phyloP scores from a whole-genome alignment of 1,284 basidiomycete genomes.

The Sanghuangporus baumii region DNA sequence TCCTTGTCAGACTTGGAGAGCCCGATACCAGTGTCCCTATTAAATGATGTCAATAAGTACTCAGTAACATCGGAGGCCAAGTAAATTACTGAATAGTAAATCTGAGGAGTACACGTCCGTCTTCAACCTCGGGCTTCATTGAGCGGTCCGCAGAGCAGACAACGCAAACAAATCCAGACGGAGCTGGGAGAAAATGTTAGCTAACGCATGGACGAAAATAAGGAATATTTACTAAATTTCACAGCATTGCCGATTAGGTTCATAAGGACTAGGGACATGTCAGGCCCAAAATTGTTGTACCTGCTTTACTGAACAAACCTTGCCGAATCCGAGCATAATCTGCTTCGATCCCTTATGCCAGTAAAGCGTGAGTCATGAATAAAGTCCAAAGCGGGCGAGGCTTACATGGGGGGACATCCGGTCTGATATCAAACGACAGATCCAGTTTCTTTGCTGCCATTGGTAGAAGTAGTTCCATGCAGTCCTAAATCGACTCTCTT shows the following conservation, averaged over 20 bases:
- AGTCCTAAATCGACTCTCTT: conserved; percentile 39
- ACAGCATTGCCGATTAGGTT: conserved; percentile 72
- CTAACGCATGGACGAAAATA: neutral
- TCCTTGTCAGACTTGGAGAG: conserved; percentile 58
- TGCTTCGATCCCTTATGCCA: conserved; percentile 52
- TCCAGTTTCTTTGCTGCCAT: conserved; percentile 70
- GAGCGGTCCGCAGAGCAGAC: conserved; percentile 47
- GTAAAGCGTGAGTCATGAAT: neutral
- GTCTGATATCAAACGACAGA: conserved; percentile 62
- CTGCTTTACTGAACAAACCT: conserved; percentile 32
- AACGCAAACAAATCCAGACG: conserved; percentile 54
- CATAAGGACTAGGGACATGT: conserved; percentile 48
- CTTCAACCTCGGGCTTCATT: conserved; percentile 19
- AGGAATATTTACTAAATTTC: conserved; percentile 43
- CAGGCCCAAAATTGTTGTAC: conserved; percentile 2
- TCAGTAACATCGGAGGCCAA: neutral
- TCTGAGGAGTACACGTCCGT: conserved; percentile 46
- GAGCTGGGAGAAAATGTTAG: conserved; percentile 24
- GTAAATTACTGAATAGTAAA: conserved; percentile 55
- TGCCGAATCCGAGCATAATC: conserved; percentile 69
- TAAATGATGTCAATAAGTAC: neutral
- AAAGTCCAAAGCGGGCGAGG: neutral
- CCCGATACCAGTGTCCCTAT: conserved; percentile 54
- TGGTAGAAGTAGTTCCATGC: conserved; percentile 64
- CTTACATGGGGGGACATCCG: conserved; percentile 57